phyloP scores from a whole-genome alignment of 768 basidiomycete species.

The Psilocybe azurescens region DNA sequence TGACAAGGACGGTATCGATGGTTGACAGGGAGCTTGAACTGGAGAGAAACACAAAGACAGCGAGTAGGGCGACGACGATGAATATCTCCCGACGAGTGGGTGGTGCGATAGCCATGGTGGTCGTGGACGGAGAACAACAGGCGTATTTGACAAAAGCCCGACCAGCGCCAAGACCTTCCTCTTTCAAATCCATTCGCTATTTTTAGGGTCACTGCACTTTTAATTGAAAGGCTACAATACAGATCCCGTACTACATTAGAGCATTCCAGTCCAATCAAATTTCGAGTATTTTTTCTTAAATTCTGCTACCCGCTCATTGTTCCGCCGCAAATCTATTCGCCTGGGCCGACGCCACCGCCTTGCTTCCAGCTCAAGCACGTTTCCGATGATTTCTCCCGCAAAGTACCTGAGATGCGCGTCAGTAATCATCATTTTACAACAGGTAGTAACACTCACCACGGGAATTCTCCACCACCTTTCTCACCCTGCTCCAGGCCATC shows the following conservation, averaged over 20 bases:
- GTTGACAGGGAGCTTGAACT: constrained; percentile 21
- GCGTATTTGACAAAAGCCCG: background rate
- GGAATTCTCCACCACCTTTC: constrained; percentile 92
- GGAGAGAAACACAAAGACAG: constrained; percentile 51
- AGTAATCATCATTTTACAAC: background rate
- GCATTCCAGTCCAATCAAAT: constrained; percentile 84
- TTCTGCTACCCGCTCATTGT: constrained; percentile 69
- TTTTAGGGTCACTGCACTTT: constrained; percentile 5
- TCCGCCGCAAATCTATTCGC: constrained; percentile 69
- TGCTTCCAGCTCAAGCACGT: constrained; percentile 86
- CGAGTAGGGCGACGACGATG: constrained; percentile 53
- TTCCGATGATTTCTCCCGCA: constrained; percentile 94
- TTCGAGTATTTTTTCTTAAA: constrained; percentile 80
- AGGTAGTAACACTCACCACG: constrained; percentile 56
- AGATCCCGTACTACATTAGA: constrained; percentile 27
- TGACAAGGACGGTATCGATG: constrained; percentile 10
- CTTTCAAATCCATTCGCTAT: constrained; percentile 1
- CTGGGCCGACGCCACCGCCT: constrained; percentile 84
- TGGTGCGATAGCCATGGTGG: constrained; percentile 38
- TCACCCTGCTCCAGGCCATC: constrained; percentile 83
- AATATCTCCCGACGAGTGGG: constrained; percentile 63
- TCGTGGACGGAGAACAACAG: constrained; percentile 7
- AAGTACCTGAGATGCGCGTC: constrained; percentile 69
- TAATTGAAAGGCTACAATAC: constrained; percentile 2
- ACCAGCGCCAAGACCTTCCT: background rate